These are phyloP conservation scores for Leccinellum albellum DNA, from an alignment of 768 basidiomycete genomes.

Conservation along the genomic window DNA sequence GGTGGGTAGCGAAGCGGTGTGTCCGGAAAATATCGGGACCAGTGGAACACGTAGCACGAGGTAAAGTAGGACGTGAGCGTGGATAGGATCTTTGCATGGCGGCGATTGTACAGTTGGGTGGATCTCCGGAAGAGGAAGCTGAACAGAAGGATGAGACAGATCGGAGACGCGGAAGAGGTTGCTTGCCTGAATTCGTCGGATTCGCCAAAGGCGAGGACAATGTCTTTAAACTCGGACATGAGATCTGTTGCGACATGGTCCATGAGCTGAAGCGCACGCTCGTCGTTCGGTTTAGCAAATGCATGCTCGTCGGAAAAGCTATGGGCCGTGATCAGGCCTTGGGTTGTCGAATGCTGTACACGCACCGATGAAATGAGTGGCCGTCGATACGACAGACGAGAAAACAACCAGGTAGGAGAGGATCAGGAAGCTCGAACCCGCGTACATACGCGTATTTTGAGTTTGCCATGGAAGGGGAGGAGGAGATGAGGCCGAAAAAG, in stretches of 20 bases:
- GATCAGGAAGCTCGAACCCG: slow-evolving; percentile 85
- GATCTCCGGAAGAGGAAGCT: slow-evolving; percentile 85
- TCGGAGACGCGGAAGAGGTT: background rate
- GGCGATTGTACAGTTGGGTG: slow-evolving; percentile 78
- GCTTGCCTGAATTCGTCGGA: slow-evolving; percentile 92
- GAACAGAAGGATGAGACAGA: background rate
- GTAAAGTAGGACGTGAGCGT: slow-evolving; percentile 86
- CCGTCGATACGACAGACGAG: slow-evolving; percentile 89
- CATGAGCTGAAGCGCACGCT: slow-evolving; percentile 84
- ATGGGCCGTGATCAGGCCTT: background rate
- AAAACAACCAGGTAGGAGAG: slow-evolving; percentile 77
- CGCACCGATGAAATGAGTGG: slow-evolving; percentile 87
- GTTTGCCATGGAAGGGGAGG: slow-evolving; percentile 65
- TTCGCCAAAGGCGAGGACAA: slow-evolving; percentile 89
- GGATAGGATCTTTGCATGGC: slow-evolving; percentile 82
- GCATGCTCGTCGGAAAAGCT: slow-evolving; percentile 84
- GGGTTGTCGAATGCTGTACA: background rate
- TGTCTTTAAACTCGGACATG: slow-evolving; percentile 80
- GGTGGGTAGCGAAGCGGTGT: slow-evolving; percentile 76
- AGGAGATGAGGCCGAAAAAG: slow-evolving; percentile 12
- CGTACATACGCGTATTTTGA: slow-evolving; percentile 91
- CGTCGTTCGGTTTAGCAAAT: slow-evolving; percentile 91
- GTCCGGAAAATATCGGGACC: slow-evolving; percentile 76
- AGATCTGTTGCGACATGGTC: slow-evolving; percentile 80
- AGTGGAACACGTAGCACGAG: slow-evolving; percentile 83